A percentile compares a stretch with the other conserved stretches of the same genome.
These are phyloP conservation scores for Gynandropsis gynandra DNA, from an alignment of 345 rosid species.

Conservation along the genomic window DNA sequence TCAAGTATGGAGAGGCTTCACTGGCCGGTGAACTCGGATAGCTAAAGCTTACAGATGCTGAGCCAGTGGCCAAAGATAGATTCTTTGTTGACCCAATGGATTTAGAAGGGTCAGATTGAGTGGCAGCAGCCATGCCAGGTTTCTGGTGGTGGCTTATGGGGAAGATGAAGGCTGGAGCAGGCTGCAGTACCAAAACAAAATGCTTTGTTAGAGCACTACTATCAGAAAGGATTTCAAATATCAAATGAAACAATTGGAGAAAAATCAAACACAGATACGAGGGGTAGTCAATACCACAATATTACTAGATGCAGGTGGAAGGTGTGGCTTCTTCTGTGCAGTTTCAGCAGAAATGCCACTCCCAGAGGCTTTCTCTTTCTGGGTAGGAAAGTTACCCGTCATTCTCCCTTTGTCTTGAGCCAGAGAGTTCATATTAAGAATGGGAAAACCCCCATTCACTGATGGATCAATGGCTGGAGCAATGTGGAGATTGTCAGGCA, in stretches of 20 bases:
- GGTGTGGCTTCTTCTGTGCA: constrained; percentile 34
- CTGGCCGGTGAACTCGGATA: constrained; percentile 37
- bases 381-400: constrained; percentile 14
- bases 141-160: constrained; percentile 41
- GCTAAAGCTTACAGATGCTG: constrained; percentile 35
- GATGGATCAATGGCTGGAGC: constrained; percentile 19
- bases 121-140: constrained; percentile 17
- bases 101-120: constrained; percentile 29
- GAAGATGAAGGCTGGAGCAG: constrained; percentile 41
- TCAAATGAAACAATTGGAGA: constrained; percentile 3
- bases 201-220: background rate
- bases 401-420: constrained; percentile 30
- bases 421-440: constrained; percentile 27
- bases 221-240: background rate
- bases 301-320: constrained; percentile 27
- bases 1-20: constrained; percentile 36
- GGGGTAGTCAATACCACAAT: constrained; percentile 33
- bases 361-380: constrained; percentile 34
- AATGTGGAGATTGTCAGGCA: constrained; percentile 21
- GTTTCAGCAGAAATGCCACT: constrained; percentile 16
- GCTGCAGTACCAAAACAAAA: constrained; percentile 25
- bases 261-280: background rate
- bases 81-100: constrained; percentile 26
- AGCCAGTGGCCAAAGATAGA: constrained; percentile 23
- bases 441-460: constrained; percentile 28